Conservation (phyloP, 371 early-diverging fungal genomes). For the Catenaria anguillulae region DNA sequence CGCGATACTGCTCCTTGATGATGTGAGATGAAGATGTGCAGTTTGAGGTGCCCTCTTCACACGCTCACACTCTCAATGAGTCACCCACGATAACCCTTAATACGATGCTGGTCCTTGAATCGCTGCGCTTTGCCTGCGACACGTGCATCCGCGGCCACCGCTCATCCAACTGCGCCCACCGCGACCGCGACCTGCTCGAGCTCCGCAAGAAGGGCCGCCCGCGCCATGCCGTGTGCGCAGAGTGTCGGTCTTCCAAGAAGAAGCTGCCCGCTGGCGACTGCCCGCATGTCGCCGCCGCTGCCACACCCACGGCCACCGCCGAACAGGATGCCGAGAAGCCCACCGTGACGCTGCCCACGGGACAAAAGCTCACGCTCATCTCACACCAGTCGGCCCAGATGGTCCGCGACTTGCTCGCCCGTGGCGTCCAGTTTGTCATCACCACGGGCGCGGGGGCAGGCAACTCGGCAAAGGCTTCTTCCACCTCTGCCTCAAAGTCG, state of each 20-base stretch:
- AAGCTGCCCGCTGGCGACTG: too few species aligned
- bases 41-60: too few species aligned
- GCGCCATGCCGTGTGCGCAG: background rate
- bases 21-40: too few species aligned
- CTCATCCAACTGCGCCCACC: background rate
- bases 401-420: background rate
- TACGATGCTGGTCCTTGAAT: background rate
- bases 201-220: slow-evolving; percentile 4
- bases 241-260: too few species aligned
- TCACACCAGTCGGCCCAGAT: background rate
- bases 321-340: too few species aligned
- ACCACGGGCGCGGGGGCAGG: background rate
- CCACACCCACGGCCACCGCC: too few species aligned
- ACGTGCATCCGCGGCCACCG: slow-evolving; percentile 8
- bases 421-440: too few species aligned
- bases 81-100: too few species aligned
- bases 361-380: background rate
- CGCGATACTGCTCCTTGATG: too few species aligned
- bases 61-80: too few species aligned
- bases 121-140: slow-evolving; percentile 4
- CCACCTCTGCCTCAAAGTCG: background rate
- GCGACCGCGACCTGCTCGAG: background rate
- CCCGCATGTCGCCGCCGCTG: too few species aligned
- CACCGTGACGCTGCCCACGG: background rate
- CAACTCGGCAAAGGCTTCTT: background rate